phyloP scores from a whole-genome alignment of 108 stramenopile genomes.

The Nannochloropsis oceanica region DNA sequence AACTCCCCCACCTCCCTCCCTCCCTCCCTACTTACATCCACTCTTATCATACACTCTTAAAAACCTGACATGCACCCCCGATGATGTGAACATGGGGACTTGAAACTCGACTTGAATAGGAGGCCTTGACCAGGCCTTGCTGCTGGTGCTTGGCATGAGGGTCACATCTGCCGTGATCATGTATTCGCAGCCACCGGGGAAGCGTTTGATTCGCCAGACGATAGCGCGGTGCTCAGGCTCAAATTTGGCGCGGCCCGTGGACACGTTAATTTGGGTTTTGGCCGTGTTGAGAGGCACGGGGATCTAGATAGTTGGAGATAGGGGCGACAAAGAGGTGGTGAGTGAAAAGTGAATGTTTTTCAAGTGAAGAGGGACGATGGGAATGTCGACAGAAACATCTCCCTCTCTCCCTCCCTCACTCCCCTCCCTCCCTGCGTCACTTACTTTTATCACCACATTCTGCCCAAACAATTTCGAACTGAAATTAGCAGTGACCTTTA shows the following conservation, averaged over 20 bases:
- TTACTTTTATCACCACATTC: slow-evolving; percentile 74
- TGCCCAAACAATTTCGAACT: slow-evolving; percentile 77
- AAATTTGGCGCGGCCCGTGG: slow-evolving; percentile 82
- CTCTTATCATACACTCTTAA: slow-evolving; percentile 94
- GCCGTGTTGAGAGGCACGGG: slow-evolving; percentile 95
- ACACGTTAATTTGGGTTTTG: slow-evolving; percentile 69
- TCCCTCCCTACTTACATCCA: slow-evolving; percentile 40
- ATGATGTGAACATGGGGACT: slow-evolving; percentile 94
- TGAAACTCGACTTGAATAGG: slow-evolving; percentile 93
- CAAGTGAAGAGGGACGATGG: no score
- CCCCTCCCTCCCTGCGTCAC: neutral
- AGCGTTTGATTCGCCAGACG: slow-evolving; percentile 90
- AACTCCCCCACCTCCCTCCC: neutral
- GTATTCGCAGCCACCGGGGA: slow-evolving; percentile 80
- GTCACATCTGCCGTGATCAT: slow-evolving; percentile 84
- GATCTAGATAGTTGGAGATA: slow-evolving; percentile 19
- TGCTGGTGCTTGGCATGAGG: slow-evolving; percentile 73
- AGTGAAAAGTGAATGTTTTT: neutral
- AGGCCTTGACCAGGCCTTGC: slow-evolving; percentile 88
- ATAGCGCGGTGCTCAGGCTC: slow-evolving; percentile 94
- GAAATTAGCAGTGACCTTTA: slow-evolving; percentile 83
- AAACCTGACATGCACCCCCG: slow-evolving; percentile 93
- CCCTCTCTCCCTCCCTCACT: neutral
- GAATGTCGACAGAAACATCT: neutral
- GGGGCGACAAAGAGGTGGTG: neutral